Percentiles rank a stretch among this genome's conserved stretches.
Conservation (phyloP, 2,329 filamentous ascomycete genomes). For the Fusarium albidum region DNA sequence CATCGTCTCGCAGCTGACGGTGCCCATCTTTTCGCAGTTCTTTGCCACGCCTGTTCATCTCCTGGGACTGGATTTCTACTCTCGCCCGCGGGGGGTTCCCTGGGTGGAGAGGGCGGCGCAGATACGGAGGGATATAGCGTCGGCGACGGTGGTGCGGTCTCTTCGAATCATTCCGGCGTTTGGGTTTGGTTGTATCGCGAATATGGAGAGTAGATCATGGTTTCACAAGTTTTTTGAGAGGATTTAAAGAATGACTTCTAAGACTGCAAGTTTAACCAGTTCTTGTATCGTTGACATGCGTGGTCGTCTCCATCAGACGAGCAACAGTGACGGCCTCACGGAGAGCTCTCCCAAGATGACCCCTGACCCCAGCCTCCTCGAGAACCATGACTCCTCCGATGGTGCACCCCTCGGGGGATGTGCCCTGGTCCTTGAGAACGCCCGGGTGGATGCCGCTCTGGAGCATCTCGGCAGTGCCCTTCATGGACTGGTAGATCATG, state of each 20-base stretch:
- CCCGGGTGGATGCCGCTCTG: conserved; percentile 62
- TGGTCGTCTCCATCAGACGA: conserved; percentile 48
- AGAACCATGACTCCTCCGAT: conserved; percentile 67
- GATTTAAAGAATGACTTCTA: conserved; percentile 4
- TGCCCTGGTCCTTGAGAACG: conserved; percentile 65
- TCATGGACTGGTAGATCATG: conserved; percentile 68
- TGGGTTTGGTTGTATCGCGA: conserved; percentile 42
- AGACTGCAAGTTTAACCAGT: no score
- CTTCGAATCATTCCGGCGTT: conserved; percentile 44
- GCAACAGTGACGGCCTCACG: conserved; percentile 58
- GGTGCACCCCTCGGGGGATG: conserved; percentile 67
- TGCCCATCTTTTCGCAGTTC: conserved; percentile 43
- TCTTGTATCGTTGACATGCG: conserved; percentile 51
- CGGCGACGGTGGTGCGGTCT: conserved; percentile 40
- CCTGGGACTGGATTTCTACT: conserved; percentile 36
- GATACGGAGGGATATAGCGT: conserved; percentile 35
- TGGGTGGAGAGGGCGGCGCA: conserved; percentile 31
- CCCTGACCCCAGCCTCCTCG: conserved; percentile 63
- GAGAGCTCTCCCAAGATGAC: conserved; percentile 50
- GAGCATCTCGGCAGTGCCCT: conserved; percentile 63
- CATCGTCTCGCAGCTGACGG: conserved; percentile 40
- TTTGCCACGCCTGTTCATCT: conserved; percentile 43
- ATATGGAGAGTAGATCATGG: conserved; percentile 33
- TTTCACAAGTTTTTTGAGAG: conserved; percentile 22
- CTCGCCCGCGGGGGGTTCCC: conserved; percentile 17